Evolutionary conservation across 208 protist genomes (phyloP).

Genomic region (Acanthamoeba divionensis): DNA sequence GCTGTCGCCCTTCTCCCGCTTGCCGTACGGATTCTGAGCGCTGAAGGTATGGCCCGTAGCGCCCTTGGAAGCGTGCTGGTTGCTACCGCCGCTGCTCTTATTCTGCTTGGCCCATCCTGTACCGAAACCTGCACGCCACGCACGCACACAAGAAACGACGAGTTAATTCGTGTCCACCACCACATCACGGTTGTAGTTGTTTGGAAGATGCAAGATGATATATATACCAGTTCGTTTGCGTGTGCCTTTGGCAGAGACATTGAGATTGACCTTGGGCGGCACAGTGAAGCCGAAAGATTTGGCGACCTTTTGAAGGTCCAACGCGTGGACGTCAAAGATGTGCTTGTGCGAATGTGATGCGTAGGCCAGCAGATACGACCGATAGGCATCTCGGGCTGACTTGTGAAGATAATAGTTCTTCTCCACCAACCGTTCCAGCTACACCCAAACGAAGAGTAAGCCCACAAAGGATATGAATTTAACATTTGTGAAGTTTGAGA

Average conservation of each 20-base stretch:
- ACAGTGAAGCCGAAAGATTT: conserved; percentile 77
- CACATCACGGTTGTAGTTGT: not conserved
- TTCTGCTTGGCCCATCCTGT: not conserved
- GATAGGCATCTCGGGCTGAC: conserved; percentile 95
- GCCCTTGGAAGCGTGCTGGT: not conserved
- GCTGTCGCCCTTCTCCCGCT: conserved; percentile 48
- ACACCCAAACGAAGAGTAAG: conserved; percentile 52
- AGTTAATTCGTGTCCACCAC: not conserved
- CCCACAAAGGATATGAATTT: not conserved
- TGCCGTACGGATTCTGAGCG: conserved; percentile 70
- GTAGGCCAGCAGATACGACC: conserved; percentile 96
- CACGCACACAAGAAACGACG: not conserved
- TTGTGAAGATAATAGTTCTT: conserved; percentile 98
- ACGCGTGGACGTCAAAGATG: conserved; percentile 95
- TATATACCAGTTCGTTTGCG: not conserved
- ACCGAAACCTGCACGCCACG: not conserved
- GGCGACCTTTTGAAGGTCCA: conserved; percentile 90
- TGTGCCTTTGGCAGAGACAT: not conserved
- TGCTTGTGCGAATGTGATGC: conserved; percentile 97
- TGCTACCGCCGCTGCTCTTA: not conserved
- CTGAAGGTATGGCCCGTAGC: conserved; percentile 57
- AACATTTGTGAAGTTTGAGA: not conserved
- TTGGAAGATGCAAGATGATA: not conserved
- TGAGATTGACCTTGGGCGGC: conserved; percentile 70
- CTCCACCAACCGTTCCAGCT: conserved; percentile 95